phyloP scores from a whole-genome alignment of 768 basidiomycete species.

The Russula olivacea region DNA sequence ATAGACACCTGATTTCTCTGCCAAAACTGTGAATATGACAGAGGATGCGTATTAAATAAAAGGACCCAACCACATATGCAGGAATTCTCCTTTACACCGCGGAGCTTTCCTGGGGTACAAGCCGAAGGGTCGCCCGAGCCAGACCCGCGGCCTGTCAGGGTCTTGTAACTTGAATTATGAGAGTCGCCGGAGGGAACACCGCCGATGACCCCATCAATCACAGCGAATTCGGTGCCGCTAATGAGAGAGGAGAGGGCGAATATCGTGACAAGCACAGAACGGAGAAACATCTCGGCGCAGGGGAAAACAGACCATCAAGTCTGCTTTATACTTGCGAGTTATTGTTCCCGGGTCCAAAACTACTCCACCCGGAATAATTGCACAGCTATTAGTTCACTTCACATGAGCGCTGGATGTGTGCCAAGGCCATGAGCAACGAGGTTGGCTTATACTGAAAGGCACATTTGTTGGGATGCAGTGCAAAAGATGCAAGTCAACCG shows the following conservation, averaged over 20 bases:
- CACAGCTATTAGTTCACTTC: too few relatives aligned
- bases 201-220: constrained; percentile 46
- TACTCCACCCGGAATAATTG: too few relatives aligned
- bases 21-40: background rate
- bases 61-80: constrained; percentile 47
- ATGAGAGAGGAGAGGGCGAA: constrained; percentile 24
- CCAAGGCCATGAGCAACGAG: too few relatives aligned
- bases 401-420: too few relatives aligned
- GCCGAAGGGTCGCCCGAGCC: constrained; percentile 8
- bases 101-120: constrained; percentile 43
- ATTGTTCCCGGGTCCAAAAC: background rate
- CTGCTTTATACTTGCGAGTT: background rate
- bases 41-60: background rate
- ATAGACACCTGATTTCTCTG: constrained; percentile 57
- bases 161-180: background rate
- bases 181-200: constrained; percentile 32
- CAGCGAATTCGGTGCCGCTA: constrained; percentile 40
- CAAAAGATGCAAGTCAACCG: too few relatives aligned
- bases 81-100: constrained; percentile 54
- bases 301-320: background rate
- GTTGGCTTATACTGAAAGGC: too few relatives aligned
- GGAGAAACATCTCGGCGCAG: constrained; percentile 24
- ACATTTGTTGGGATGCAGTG: too few relatives aligned
- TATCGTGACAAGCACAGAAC: constrained; percentile 18
- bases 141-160: background rate